phyloP scores from a whole-genome alignment of 2,329 filamentous ascomycete species.

The Microdochium bolleyi region DNA sequence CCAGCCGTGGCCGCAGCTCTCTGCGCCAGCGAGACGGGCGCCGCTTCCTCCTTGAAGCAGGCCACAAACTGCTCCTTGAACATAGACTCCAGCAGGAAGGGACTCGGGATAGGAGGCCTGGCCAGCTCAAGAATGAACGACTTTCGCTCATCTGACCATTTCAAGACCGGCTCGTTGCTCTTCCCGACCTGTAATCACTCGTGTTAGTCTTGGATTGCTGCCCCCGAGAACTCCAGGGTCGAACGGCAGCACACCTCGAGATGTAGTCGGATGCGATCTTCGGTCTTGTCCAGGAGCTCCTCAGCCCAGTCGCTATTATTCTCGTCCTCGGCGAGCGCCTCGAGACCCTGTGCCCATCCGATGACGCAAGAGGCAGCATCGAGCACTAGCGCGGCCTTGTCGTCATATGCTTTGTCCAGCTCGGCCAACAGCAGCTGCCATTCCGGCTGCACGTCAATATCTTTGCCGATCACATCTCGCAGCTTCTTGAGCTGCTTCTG shows the following conservation, averaged over 20 bases:
- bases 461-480: conserved; percentile 27
- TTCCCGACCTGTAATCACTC: conserved; percentile 10
- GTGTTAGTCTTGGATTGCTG: not conserved
- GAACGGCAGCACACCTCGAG: conserved; percentile 23
- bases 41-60: conserved; percentile 21
- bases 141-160: conserved; percentile 25
- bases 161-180: conserved; percentile 19
- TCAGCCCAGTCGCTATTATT: conserved; percentile 32
- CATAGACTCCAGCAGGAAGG: conserved; percentile 22
- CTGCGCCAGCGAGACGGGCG: not conserved
- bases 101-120: conserved; percentile 17
- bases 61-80: conserved; percentile 25
- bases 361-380: conserved; percentile 26
- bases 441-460: conserved; percentile 15
- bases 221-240: not conserved
- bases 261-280: conserved; percentile 21
- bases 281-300: conserved; percentile 26
- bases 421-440: conserved; percentile 11
- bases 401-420: conserved; percentile 17
- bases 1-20: conserved; percentile 2
- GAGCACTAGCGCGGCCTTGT: conserved; percentile 29
- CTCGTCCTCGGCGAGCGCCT: conserved; percentile 31
- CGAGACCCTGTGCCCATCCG: conserved; percentile 28
- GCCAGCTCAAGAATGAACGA: conserved; percentile 32
- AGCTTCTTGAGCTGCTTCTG: conserved; percentile 23